Conservation (phyloP, 2,329 filamentous ascomycete genomes). For the Beauveria varroae region DNA sequence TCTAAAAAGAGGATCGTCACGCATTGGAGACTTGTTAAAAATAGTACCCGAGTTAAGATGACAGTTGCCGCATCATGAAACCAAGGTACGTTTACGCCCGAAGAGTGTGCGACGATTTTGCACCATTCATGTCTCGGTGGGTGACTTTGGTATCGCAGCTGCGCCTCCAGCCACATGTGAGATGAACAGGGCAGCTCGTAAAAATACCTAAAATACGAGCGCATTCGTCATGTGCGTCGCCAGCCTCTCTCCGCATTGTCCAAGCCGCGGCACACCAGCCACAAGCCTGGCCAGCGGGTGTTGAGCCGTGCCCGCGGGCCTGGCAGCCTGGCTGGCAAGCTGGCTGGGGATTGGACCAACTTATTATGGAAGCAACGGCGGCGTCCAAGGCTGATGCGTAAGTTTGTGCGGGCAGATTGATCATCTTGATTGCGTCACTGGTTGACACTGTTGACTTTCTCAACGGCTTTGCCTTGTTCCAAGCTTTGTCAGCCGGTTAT, state of each 20-base stretch:
- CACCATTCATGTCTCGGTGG: too few species aligned
- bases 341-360: not conserved
- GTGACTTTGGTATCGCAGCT: too few species aligned
- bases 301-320: not conserved
- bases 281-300: not conserved
- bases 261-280: conserved; percentile 1
- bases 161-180: not conserved
- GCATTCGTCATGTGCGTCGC: conserved; percentile 1
- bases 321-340: not conserved
- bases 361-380: not conserved
- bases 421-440: too few species aligned
- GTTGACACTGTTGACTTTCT: too few species aligned
- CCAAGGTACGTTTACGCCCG: too few species aligned
- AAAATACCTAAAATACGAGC: not conserved
- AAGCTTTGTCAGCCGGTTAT: too few species aligned
- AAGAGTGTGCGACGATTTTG: not conserved
- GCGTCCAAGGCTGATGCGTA: not conserved
- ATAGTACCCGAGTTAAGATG: too few species aligned
- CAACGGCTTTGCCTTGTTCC: too few species aligned
- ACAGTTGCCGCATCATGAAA: too few species aligned
- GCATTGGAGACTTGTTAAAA: too few species aligned
- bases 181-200: conserved; percentile 16
- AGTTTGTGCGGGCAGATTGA: too few species aligned
- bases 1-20: too few species aligned
- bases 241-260: not conserved